Percentiles rank a stretch among this genome's conserved stretches.
Evolutionary conservation across 2,329 filamentous ascomycete species (phyloP).

Genomic region (Dactylella cylindrospora): DNA sequence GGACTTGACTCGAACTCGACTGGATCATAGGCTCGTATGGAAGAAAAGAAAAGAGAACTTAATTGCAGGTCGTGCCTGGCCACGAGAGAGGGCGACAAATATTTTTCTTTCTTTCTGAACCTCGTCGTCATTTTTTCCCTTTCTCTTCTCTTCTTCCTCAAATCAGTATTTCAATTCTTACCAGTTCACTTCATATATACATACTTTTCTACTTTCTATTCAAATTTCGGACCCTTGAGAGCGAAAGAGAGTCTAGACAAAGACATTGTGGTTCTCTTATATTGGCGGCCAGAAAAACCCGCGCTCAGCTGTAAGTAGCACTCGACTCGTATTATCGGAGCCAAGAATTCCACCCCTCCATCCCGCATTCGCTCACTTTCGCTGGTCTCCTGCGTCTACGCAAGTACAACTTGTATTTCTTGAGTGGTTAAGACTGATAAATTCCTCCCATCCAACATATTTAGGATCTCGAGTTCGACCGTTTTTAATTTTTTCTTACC

Average conservation of each 20-base stretch:
- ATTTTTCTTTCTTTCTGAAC: conserved; percentile 29
- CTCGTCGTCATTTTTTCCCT: conserved; percentile 40
- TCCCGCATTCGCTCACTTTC: conserved; percentile 25
- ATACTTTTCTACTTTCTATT: not conserved
- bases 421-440: too few relatives aligned
- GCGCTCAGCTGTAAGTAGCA: too few relatives aligned
- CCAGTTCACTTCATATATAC: conserved; percentile 24
- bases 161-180: conserved; percentile 15
- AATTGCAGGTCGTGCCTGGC: conserved; percentile 25
- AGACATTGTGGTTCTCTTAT: too few relatives aligned
- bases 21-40: too few relatives aligned
- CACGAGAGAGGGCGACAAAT: conserved; percentile 24
- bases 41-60: conserved; percentile 25
- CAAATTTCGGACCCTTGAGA: conserved; percentile 18
- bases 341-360: conserved; percentile 37
- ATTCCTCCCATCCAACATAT: conserved; percentile 3
- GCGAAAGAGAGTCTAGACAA: too few relatives aligned
- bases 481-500: conserved; percentile 11
- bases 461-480: conserved; percentile 36
- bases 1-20: conserved; percentile 41
- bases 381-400: too few relatives aligned
- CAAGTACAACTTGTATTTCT: too few relatives aligned
- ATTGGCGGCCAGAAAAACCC: too few relatives aligned
- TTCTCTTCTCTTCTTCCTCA: conserved; percentile 18
- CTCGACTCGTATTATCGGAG: conserved; percentile 28